Evolutionary conservation across 345 rosid genomes (phyloP), one percentile per base, ranked within the genome.

Genomic region (Eucalyptus paniculata): DNA sequence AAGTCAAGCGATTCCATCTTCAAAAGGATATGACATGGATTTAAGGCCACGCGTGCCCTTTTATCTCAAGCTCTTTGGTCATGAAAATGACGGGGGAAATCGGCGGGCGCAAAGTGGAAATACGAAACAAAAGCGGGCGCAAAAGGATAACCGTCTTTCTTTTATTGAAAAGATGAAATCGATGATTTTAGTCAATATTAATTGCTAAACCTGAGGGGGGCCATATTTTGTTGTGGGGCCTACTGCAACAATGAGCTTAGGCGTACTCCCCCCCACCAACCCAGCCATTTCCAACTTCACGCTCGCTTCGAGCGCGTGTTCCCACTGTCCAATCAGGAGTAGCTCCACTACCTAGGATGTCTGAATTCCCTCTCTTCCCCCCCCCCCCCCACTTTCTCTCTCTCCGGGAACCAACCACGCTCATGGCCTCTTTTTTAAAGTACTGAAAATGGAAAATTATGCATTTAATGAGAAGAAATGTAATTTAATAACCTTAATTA

Each of bases 301-400:
- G 47, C 47, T 40, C 83, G 83, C 83, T 77, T 77, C 47, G 23
- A 77, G 28, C 83, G 83, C 47, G 83, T 77, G 47, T 24, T 21
- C 47, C 83, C 47, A 77, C 47, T 44, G 83, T 72, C 83, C 83
- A 37, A 37, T 40, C 83, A 40, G 83, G 81, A 34, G 83, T 77
- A 6, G 83, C 83, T 77, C 83, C 47, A 72, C 82, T 1, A 72
- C 82, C 7, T 37, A 11, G 26, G 82, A 34, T 18, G 42, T 32
- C 34, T 14, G 72, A 60, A 60, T 7, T n/a, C 37, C n/a, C 19
- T 30, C 19, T 30, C 69, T 30, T 4, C 28, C 10, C 17, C 0
- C 18, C 0, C 54, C 0, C 4, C 17, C 2, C 7, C 2, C 4
- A 1, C 2, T n/a, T 65, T 65, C 5, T 65, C 9, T 8, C 40